A percentile compares a stretch with the other conserved stretches of the same genome.
Evolutionary conservation across 169 alveolate species (phyloP).

Genomic region (Cryptosporidium bovis): DNA sequence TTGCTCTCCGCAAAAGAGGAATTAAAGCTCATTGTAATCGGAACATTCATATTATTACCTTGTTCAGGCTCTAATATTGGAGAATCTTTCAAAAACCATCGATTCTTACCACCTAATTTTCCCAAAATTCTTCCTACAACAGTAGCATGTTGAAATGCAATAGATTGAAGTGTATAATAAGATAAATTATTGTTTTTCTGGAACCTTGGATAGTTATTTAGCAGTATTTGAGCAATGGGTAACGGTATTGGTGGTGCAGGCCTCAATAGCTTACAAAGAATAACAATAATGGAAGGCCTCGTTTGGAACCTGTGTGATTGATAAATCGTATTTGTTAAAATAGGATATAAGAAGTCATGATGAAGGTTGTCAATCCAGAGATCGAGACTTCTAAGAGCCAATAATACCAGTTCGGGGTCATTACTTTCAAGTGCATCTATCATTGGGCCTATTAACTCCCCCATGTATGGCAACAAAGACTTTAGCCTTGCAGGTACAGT

Average conservation of each 20-base stretch:
- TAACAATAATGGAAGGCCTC: slow-evolving; percentile 63
- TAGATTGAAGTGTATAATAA: slow-evolving; percentile 55
- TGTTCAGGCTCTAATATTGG: slow-evolving; percentile 26
- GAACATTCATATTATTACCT: background rate
- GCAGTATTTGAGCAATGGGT: slow-evolving; percentile 51
- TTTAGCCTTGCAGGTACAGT: slow-evolving; percentile 72
- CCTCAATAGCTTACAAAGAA: slow-evolving; percentile 51
- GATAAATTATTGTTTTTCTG: slow-evolving; percentile 57
- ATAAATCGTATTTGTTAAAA: slow-evolving; percentile 69
- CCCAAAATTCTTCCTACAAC: slow-evolving; percentile 77
- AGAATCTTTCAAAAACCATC: slow-evolving; percentile 77
- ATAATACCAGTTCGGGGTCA: slow-evolving; percentile 74
- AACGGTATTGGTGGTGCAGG: slow-evolving; percentile 74
- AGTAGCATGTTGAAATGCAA: slow-evolving; percentile 72
- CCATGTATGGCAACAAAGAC: slow-evolving; percentile 73
- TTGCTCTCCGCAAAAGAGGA: background rate
- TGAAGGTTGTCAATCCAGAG: slow-evolving; percentile 80
- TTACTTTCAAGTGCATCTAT: slow-evolving; percentile 63
- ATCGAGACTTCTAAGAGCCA: slow-evolving; percentile 78
- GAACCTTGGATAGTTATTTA: slow-evolving; percentile 30
- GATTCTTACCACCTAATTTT: slow-evolving; percentile 80
- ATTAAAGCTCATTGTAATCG: slow-evolving; percentile 4
- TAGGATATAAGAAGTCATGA: slow-evolving; percentile 79
- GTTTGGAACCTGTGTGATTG: slow-evolving; percentile 70
- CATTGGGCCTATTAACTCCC: slow-evolving; percentile 63